phyloP scores from a whole-genome alignment of 805 yeast genomes.

The Kuraishia piskuri region DNA sequence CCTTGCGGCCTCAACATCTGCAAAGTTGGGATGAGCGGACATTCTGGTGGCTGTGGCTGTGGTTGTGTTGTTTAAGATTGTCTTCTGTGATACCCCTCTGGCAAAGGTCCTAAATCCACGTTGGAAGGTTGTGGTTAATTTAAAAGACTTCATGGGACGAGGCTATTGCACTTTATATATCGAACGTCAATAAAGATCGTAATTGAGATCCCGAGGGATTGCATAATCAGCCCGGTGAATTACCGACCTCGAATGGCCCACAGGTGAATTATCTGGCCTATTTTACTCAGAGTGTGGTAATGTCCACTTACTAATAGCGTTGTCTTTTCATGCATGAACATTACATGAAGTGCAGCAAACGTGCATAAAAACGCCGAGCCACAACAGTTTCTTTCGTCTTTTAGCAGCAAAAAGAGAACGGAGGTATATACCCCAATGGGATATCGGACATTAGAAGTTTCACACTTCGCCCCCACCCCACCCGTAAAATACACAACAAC shows the following conservation, averaged over 20 bases:
- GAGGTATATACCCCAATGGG: not conserved
- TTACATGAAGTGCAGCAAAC: not conserved
- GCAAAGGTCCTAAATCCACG: not conserved
- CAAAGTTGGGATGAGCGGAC: not conserved
- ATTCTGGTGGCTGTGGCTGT: not conserved
- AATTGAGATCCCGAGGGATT: too few relatives aligned
- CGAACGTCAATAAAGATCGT: too few relatives aligned
- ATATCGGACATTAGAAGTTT: too few relatives aligned
- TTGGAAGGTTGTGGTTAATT: not conserved
- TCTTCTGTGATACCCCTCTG: not conserved
- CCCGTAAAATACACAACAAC: too few relatives aligned
- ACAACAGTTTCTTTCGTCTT: not conserved
- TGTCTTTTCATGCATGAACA: not conserved
- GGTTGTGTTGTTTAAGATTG: too few relatives aligned
- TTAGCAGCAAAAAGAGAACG: too few relatives aligned
- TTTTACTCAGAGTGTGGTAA: not conserved
- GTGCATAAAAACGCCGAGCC: not conserved
- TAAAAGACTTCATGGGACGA: not conserved
- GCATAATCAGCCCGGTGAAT: too few relatives aligned
- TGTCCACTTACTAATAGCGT: not conserved
- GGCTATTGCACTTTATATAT: too few relatives aligned
- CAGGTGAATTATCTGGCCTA: not conserved
- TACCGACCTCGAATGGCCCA: not conserved
- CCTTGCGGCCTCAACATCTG: slow-evolving; percentile 1
- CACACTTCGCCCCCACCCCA: too few relatives aligned